A percentile compares a stretch with the other conserved stretches of the same genome.
These are phyloP conservation scores for Plasmodium relictum DNA, from an alignment of 169 alveolate species.

Conservation along the genomic window DNA sequence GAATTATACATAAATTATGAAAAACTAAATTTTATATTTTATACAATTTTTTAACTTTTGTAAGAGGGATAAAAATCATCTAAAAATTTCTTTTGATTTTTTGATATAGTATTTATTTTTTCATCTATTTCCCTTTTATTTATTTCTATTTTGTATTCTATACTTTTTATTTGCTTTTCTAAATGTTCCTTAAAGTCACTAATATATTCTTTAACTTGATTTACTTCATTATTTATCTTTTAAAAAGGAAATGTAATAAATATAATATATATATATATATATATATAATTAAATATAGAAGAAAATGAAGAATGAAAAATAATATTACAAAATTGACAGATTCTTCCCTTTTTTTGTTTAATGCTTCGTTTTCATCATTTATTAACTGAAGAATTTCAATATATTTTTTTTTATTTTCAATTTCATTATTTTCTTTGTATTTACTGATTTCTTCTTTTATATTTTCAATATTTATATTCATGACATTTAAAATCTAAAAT, in stretches of 20 bases:
- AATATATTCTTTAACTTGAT: conserved; percentile 32
- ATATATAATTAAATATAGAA: background rate
- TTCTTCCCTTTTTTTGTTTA: conserved; percentile 45
- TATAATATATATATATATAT: conserved; percentile 4
- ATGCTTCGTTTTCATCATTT: conserved; percentile 59
- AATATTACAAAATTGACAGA: conserved; percentile 32
- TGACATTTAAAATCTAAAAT: conserved; percentile 50
- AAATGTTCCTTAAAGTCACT: conserved; percentile 35
- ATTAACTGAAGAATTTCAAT: conserved; percentile 67
- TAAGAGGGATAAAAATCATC: conserved; percentile 66
- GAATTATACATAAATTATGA: background rate
- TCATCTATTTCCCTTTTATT: conserved; percentile 53
- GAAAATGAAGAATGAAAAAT: background rate
- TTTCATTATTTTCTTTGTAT: conserved; percentile 63
- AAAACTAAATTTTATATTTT: background rate
- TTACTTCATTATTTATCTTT: conserved; percentile 36
- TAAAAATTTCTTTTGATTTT: conserved; percentile 49
- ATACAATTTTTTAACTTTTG: conserved; percentile 1
- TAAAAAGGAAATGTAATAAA: conserved; percentile 1
- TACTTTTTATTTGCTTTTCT: conserved; percentile 35
- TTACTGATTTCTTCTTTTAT: conserved; percentile 38
- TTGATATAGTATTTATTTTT: conserved; percentile 25
- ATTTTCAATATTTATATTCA: conserved; percentile 52
- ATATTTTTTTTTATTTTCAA: conserved; percentile 54
- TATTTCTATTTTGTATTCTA: conserved; percentile 14